These are phyloP conservation scores for Sporisorium graminicola DNA, from an alignment of 1,284 basidiomycete genomes.

Conservation along the genomic window DNA sequence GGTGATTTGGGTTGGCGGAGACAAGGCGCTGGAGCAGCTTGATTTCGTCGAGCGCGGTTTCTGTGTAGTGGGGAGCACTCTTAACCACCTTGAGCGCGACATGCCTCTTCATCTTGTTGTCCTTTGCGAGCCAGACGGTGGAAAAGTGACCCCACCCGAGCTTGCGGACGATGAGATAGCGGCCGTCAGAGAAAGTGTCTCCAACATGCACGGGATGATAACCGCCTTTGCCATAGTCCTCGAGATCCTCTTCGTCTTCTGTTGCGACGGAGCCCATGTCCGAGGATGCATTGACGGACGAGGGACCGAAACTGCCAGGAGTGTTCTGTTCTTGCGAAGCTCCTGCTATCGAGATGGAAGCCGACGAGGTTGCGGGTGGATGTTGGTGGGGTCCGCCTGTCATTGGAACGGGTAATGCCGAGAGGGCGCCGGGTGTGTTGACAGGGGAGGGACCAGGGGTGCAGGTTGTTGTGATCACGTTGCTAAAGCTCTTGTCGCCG, in stretches of 20 bases:
- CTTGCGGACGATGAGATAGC: conserved; percentile 93
- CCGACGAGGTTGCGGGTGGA: conserved; percentile 31
- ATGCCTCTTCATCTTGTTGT: conserved; percentile 85
- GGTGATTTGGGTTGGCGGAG: conserved; percentile 78
- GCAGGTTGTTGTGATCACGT: conserved; percentile 57
- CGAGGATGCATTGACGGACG: conserved; percentile 50
- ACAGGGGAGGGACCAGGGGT: conserved; percentile 57
- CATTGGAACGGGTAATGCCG: conserved; percentile 48
- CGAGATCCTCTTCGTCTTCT: conserved; percentile 71
- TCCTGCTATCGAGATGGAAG: conserved; percentile 48
- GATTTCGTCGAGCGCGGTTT: conserved; percentile 98
- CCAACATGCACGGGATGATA: conserved; percentile 95
- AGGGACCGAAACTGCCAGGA: conserved; percentile 40
- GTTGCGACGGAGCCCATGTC: conserved; percentile 65
- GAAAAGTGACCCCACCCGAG: conserved; percentile 97
- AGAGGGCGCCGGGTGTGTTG: conserved; percentile 47
- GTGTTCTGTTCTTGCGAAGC: conserved; percentile 45
- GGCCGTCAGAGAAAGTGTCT: conserved; percentile 86
- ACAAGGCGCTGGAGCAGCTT: conserved; percentile 96
- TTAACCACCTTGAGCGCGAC: conserved; percentile 99
- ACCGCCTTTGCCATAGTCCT: conserved; percentile 75
- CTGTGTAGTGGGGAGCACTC: conserved; percentile 95
- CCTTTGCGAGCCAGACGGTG: conserved; percentile 71
- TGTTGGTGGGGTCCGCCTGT: conserved; percentile 39
- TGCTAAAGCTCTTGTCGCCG: conserved; percentile 46